Evolutionary conservation across 129 eudicot species (phyloP), one percentile per base, ranked within the genome.

Genomic region (Lactuca sativa): DNA sequence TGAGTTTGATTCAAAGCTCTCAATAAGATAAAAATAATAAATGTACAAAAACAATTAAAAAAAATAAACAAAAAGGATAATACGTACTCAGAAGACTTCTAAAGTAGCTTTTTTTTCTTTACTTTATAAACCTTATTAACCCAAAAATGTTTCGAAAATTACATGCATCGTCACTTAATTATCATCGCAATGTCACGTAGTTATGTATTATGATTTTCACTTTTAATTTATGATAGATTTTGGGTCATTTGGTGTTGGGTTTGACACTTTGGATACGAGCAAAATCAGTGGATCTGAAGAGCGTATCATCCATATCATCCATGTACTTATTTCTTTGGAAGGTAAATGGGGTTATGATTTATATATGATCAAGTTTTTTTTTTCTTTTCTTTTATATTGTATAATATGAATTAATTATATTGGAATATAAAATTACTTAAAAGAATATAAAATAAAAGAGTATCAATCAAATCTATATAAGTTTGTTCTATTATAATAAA

Each of bases 311-410:
- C 0, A 4, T 69, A 69, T 76, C 75, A 53, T 61, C 75, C 8
- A 76, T 76, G 80, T 76, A 76, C 52, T 31, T 76, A 41, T 76
- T 68, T 76, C 75, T 76, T 47, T 76, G 80, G 80, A 76, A 76
- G 80, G 80, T 75, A 75, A 56, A 36, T 21, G 32, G 37, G 63
- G 13, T 62, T 37, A 15, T 3, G 49, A 61, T 0, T 52, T 32
- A 32, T 0, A 33, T 32, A 32, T 9, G 44, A 30, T 14, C 59
- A 49, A 49, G 16, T 12, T 49, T 49, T 25, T 25, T 25, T 25
- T 25, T 25, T 25, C 5, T 48, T 48, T 48, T 11, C 54, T 40
- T 49, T 0, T 52, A 52, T n/a, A 52, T 7, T 3, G 3, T 52
- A n/a, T 5, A 13, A 12, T 44, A 44, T 9, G 52, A 44, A 44